phyloP scores from a whole-genome alignment of 2,329 filamentous ascomycete genomes.

The Colletotrichum lindemuthianum region DNA sequence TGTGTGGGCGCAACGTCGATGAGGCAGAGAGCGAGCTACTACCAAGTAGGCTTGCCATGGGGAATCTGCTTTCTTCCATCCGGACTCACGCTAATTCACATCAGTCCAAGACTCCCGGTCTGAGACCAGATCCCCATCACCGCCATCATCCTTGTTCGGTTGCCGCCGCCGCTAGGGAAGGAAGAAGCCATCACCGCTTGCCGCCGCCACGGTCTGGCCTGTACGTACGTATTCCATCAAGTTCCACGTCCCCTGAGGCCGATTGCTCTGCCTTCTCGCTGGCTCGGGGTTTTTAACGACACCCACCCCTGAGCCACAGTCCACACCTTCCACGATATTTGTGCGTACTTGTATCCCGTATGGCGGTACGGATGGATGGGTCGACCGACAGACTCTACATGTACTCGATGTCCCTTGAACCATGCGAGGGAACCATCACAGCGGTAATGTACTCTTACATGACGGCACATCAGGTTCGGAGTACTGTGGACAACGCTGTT shows the following conservation, averaged over 20 bases:
- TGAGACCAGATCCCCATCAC: too few relatives aligned
- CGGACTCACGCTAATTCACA: background rate
- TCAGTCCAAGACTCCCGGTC: background rate
- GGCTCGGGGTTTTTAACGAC: too few relatives aligned
- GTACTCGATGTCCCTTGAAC: too few relatives aligned
- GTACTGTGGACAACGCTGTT: background rate
- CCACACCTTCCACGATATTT: too few relatives aligned
- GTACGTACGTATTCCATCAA: too few relatives aligned
- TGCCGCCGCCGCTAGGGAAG: slow-evolving; percentile 22
- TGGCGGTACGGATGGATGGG: too few relatives aligned
- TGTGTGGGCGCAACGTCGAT: slow-evolving; percentile 19
- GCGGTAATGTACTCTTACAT: background rate
- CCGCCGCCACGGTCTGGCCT: background rate
- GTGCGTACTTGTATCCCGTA: too few relatives aligned
- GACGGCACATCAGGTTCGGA: background rate
- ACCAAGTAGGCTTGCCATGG: slow-evolving; percentile 4
- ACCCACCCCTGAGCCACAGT: too few relatives aligned
- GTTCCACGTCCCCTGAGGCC: too few relatives aligned
- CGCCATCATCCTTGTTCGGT: slow-evolving; percentile 20
- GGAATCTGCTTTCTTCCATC: slow-evolving; percentile 12
- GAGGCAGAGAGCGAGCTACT: slow-evolving; percentile 10
- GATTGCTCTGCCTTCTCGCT: too few relatives aligned
- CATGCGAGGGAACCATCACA: too few relatives aligned
- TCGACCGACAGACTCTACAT: too few relatives aligned
- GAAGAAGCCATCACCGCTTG: slow-evolving; percentile 15